phyloP scores from a whole-genome alignment of 495 filamentous ascomycete genomes.

The Aspergillus panamensis region DNA sequence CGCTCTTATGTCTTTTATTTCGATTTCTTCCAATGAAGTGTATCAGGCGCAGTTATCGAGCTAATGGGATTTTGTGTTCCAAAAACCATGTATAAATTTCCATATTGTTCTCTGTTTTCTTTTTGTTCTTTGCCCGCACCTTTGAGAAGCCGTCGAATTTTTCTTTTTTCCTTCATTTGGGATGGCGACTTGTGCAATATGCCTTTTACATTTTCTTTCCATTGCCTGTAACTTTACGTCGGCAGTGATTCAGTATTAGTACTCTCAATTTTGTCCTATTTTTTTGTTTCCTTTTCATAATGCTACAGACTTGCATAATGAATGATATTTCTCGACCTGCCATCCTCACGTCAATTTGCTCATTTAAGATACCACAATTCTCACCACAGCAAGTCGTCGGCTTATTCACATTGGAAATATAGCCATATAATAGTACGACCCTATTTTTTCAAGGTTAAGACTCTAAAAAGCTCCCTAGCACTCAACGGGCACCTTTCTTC shows the following conservation, averaged over 20 bases:
- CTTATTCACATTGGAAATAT: too few species aligned
- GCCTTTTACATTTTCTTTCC: constrained; percentile 2
- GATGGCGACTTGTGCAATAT: constrained; percentile 13
- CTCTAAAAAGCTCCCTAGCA: too few species aligned
- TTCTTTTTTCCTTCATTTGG: constrained; percentile 18
- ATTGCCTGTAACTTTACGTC: constrained; percentile 37
- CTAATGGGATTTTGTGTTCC: constrained; percentile 22
- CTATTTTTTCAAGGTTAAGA: too few species aligned
- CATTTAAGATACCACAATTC: not conserved
- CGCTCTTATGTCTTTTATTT: constrained; percentile 12
- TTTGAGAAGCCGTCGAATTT: constrained; percentile 4
- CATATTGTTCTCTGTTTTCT: constrained; percentile 10
- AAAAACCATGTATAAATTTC: constrained; percentile 26
- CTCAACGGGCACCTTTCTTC: too few species aligned
- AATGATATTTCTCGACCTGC: not conserved
- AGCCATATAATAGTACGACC: too few species aligned
- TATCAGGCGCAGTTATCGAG: constrained; percentile 19
- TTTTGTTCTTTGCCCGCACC: not conserved
- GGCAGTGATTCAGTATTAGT: constrained; percentile 38
- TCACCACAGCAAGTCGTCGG: too few species aligned
- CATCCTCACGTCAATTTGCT: not conserved
- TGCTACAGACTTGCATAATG: constrained; percentile 1
- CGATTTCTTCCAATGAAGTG: constrained; percentile 7
- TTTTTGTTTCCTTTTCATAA: constrained; percentile 7
- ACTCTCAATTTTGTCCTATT: constrained; percentile 1